These are phyloP conservation scores for Salix koriyanagi DNA, from an alignment of 345 rosid genomes.

Conservation along the genomic window DNA sequence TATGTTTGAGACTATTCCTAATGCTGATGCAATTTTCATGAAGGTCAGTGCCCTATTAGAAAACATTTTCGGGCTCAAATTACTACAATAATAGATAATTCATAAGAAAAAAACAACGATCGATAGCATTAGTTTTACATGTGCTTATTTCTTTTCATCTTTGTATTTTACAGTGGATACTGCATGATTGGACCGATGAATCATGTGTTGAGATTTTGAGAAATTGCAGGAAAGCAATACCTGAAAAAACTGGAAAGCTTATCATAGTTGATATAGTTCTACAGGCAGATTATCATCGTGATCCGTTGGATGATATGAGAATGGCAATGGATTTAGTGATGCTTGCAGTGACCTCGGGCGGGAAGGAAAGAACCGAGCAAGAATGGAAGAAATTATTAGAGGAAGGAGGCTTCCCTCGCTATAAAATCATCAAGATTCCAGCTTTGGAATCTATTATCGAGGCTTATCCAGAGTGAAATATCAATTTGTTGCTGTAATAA, in stretches of 20 bases:
- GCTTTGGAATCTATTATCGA: conserved; percentile 29
- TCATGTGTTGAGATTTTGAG: background rate
- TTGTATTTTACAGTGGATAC: background rate
- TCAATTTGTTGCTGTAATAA: too few relatives aligned
- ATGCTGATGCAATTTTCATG: conserved; percentile 23
- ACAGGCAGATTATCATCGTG: background rate
- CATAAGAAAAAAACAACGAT: too few relatives aligned
- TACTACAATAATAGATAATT: too few relatives aligned
- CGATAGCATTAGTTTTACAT: too few relatives aligned
- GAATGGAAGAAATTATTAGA: conserved; percentile 34
- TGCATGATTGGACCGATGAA: background rate
- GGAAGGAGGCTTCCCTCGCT: conserved; percentile 33
- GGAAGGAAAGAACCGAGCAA: conserved; percentile 30
- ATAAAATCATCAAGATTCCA: conserved; percentile 34
- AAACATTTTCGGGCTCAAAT: too few relatives aligned
- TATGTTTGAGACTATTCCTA: conserved; percentile 32
- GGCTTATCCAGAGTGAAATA: conserved; percentile 11
- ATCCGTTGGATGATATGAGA: conserved; percentile 8
- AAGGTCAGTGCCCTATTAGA: conserved; percentile 16
- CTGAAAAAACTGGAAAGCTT: conserved; percentile 21
- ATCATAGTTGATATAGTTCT: conserved; percentile 25
- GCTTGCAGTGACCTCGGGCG: conserved; percentile 24
- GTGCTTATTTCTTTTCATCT: too few relatives aligned
- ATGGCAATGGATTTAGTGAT: conserved; percentile 20
- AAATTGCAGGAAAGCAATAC: conserved; percentile 11